Base-by-base conservation (phyloP, 495 filamentous ascomycete species). In the Opeltia flavorubescens region DNA sequence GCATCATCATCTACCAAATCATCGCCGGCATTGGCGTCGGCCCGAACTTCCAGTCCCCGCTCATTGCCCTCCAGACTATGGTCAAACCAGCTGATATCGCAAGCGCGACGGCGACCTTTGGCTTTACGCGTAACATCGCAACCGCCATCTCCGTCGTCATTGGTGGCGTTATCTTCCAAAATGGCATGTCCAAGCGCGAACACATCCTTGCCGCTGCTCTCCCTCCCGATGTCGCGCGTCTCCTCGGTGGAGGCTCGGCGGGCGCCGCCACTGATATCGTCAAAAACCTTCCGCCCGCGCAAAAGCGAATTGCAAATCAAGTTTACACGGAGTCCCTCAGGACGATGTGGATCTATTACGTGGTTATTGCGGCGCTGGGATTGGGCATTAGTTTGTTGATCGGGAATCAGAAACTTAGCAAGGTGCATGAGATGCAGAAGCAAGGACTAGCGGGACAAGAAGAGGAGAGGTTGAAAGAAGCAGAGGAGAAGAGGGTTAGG, bases 331-430 rank as follows among this genome's bases (percentile, higher is more conserved):
- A 72, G 30, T 67, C 70, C 23, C 53, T 86, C 46, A 68, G 62
- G 41, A 75, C 70, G 29, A 83, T 86, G 75, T 88, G 77, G 70
- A 83, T 84, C 48, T 66, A 66, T 52, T 85, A 80, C 42, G 69
- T 73, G 0, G 69, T 60, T 3, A 62, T 82, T 9, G 63, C 71
- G 5, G 75, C 55, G 0, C 29, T 76, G 0, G 80, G 75, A 0
- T 57, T 84, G 15, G 20, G 78, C 3, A 46, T 76, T 1, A 74
- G 71, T 28, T 58, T 75, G 5, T 69, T 78, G 13, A 67, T 86
- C 18, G 63, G 65, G 0, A 72, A 69, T 20, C 64, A 66, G 33
- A 71, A 60, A 50, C 61, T 86, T 35, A 81, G 67, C 56, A 74
- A 71, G 55, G 62, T 71, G 18, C 78, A 83, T 46, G 64, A 74